Conservation (phyloP, 1,139 yeast species). For the Kodamaea arcana region DNA sequence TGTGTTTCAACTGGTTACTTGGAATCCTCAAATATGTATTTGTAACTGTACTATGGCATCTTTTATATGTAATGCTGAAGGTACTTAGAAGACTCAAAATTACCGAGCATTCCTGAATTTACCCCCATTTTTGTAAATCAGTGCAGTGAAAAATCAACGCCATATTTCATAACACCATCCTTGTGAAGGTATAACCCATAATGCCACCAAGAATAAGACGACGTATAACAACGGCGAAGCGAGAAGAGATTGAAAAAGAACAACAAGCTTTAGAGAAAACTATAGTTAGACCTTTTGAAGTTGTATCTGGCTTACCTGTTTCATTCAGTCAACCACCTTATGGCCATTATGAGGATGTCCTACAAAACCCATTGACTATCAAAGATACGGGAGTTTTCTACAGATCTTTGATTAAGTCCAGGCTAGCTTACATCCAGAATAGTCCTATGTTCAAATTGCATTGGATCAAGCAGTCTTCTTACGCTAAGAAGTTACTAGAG, state of each 20-base stretch:
- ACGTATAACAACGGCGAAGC: conserved; percentile 43
- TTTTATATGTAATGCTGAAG: no score
- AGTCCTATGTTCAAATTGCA: conserved; percentile 70
- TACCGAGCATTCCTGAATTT: neutral
- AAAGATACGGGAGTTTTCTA: conserved; percentile 72
- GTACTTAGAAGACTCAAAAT: no score
- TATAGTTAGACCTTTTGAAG: conserved; percentile 61
- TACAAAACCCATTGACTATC: conserved; percentile 64
- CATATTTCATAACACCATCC: no score
- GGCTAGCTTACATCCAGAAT: conserved; percentile 68
- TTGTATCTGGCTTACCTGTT: conserved; percentile 68
- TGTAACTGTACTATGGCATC: no score
- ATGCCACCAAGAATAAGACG: conserved; percentile 47
- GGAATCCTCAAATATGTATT: no score
- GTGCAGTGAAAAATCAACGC: neutral
- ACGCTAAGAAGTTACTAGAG: conserved; percentile 39
- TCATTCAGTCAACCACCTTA: conserved; percentile 61
- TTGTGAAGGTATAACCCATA: no score
- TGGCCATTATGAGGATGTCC: conserved; percentile 40
- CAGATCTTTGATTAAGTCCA: conserved; percentile 68
- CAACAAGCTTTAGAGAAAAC: conserved; percentile 40
- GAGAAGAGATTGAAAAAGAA: conserved; percentile 47
- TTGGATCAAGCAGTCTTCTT: conserved; percentile 66
- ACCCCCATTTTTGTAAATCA: neutral
- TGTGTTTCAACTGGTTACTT: no score